Evolutionary conservation across 1,284 basidiomycete species (phyloP).

Genomic region (Tetrapyrgos nigripes): DNA sequence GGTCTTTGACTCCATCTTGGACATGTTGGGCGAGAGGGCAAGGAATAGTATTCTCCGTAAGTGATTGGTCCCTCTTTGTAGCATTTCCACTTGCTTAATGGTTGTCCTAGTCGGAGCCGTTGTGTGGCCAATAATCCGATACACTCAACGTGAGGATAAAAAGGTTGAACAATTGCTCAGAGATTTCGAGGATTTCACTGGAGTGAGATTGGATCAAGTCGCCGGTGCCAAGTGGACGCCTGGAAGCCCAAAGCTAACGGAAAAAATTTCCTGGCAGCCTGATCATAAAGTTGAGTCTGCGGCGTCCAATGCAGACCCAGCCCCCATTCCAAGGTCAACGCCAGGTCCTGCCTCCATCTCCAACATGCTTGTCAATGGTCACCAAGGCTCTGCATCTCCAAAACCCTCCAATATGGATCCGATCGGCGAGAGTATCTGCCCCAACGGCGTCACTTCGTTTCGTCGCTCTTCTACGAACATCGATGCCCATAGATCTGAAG

Average conservation of each 20-base stretch:
- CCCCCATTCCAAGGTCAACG: neutral
- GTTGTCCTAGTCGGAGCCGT: constrained; percentile 58
- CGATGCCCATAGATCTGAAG: neutral
- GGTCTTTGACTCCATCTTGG: constrained; percentile 63
- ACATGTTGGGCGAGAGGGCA: constrained; percentile 65
- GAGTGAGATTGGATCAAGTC: constrained; percentile 54
- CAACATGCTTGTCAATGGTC: neutral
- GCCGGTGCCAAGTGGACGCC: constrained; percentile 11
- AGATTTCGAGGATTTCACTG: constrained; percentile 71
- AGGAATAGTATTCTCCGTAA: constrained; percentile 72
- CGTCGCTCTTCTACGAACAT: neutral
- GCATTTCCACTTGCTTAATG: constrained; percentile 15
- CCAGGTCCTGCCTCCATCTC: neutral
- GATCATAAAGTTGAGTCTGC: neutral
- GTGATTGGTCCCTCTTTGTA: constrained; percentile 35
- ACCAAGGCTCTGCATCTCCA: neutral
- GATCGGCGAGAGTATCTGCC: neutral
- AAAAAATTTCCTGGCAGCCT: neutral
- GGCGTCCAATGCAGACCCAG: neutral
- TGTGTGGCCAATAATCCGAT: constrained; percentile 72
- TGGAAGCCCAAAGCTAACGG: neutral
- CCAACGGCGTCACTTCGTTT: neutral
- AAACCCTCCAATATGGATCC: neutral
- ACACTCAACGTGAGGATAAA: constrained; percentile 60
- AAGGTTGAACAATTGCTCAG: constrained; percentile 59